These are phyloP conservation scores for Populus ilicifolia DNA, from an alignment of 345 rosid genomes.

Conservation along the genomic window DNA sequence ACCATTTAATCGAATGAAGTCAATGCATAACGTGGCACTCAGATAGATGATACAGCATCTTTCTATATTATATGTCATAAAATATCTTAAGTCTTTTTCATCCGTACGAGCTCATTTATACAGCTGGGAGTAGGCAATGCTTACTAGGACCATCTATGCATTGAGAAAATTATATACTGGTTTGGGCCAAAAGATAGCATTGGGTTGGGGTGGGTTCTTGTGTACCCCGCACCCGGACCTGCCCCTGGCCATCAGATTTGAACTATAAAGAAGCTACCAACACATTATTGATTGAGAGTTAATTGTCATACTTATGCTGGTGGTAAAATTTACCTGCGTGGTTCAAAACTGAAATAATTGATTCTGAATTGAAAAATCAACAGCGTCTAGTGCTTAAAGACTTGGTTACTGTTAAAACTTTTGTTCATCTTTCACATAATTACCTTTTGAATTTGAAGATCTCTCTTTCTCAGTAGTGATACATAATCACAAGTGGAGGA, in stretches of 20 bases:
- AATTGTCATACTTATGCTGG: background rate
- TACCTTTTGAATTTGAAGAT: conserved; percentile 92
- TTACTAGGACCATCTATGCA: background rate
- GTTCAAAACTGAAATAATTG: background rate
- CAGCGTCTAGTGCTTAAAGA: background rate
- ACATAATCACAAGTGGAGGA: conserved; percentile 56
- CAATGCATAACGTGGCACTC: background rate
- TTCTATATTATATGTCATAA: background rate
- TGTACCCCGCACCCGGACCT: background rate
- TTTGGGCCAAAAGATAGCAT: background rate
- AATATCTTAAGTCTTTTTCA: background rate
- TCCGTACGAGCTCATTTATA: background rate
- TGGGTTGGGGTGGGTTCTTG: background rate
- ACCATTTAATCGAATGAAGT: conserved; percentile 15
- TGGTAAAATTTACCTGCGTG: background rate
- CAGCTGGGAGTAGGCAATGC: background rate
- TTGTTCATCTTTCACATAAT: background rate
- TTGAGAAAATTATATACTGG: background rate
- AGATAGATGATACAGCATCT: background rate
- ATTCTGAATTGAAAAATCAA: background rate
- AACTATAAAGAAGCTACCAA: background rate
- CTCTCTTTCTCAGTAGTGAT: conserved; percentile 71
- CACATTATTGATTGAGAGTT: background rate
- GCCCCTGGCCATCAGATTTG: background rate
- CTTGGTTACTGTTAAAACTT: background rate